A percentile compares a stretch with the other conserved stretches of the same genome.
Conservation (phyloP, 2,329 filamentous ascomycete species). For the Nigrospora oryzae region DNA sequence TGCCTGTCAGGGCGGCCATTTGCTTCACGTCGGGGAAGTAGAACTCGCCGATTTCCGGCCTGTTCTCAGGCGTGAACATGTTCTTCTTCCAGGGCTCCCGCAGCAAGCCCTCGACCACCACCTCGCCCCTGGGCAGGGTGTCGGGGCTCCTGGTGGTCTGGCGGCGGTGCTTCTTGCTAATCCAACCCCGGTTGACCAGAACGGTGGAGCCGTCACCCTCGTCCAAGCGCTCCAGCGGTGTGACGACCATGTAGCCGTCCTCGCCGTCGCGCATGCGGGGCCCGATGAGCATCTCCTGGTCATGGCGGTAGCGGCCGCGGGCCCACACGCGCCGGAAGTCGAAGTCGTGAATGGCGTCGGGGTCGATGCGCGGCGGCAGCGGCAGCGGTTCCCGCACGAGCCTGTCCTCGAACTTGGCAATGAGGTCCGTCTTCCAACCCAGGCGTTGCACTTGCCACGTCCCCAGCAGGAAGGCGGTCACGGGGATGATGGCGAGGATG, state of each 20-base stretch:
- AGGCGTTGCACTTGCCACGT: slow-evolving; percentile 94
- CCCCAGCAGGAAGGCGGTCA: slow-evolving; percentile 83
- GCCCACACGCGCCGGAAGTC: slow-evolving; percentile 82
- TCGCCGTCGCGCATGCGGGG: slow-evolving; percentile 83
- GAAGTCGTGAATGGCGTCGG: slow-evolving; percentile 75
- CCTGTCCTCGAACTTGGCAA: slow-evolving; percentile 87
- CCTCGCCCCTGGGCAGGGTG: slow-evolving; percentile 59
- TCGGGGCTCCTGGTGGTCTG: slow-evolving; percentile 56
- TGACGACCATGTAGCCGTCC: slow-evolving; percentile 86
- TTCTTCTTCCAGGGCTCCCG: slow-evolving; percentile 95
- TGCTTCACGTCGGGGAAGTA: slow-evolving; percentile 91
- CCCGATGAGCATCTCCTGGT: slow-evolving; percentile 93
- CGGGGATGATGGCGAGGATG: slow-evolving; percentile 76
- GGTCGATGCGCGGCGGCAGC: slow-evolving; percentile 75
- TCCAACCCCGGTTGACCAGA: slow-evolving; percentile 87
- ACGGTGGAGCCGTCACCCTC: slow-evolving; percentile 54
- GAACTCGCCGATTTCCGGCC: slow-evolving; percentile 74
- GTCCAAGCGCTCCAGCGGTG: slow-evolving; percentile 69
- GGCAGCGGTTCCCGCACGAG: slow-evolving; percentile 79
- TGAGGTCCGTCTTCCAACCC: slow-evolving; percentile 86
- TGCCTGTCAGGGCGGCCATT: slow-evolving; percentile 78
- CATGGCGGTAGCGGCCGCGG: slow-evolving; percentile 68
- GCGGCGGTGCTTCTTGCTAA: slow-evolving; percentile 62
- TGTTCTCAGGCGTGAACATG: slow-evolving; percentile 89
- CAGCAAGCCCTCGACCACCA: slow-evolving; percentile 76